These are phyloP conservation scores for Septoria linicola DNA, from an alignment of 2,329 filamentous ascomycete species.

Conservation along the genomic window DNA sequence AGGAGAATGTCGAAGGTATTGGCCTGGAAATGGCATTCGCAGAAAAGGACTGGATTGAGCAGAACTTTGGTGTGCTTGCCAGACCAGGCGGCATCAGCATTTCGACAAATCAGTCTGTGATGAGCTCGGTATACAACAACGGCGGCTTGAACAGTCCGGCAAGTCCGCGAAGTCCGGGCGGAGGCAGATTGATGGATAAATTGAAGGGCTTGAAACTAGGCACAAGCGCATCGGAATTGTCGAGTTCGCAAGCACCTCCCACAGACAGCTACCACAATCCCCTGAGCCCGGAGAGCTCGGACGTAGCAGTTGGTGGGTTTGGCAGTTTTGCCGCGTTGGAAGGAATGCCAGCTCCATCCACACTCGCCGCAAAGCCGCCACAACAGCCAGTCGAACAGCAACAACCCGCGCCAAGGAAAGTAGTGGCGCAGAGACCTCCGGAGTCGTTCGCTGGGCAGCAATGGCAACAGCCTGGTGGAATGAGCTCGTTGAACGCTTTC, in stretches of 20 bases:
- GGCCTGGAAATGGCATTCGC: conserved; percentile 79
- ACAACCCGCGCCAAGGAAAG: conserved; percentile 21
- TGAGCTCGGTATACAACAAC: conserved; percentile 29
- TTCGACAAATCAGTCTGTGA: conserved; percentile 27
- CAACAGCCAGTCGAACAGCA: conserved; percentile 35
- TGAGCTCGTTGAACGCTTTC: conserved; percentile 49
- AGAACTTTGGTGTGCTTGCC: conserved; percentile 67
- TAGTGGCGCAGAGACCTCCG: conserved; percentile 34
- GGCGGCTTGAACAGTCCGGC: conserved; percentile 51
- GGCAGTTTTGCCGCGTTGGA: conserved; percentile 59
- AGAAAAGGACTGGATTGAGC: conserved; percentile 81
- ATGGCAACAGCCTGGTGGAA: conserved; percentile 32
- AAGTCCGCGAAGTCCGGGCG: conserved; percentile 61
- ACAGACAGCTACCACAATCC: conserved; percentile 44
- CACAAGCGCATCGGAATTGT: conserved; percentile 54
- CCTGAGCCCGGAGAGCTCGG: conserved; percentile 62
- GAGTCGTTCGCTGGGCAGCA: conserved; percentile 43
- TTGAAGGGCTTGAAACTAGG: conserved; percentile 74
- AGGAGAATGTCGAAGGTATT: conserved; percentile 74
- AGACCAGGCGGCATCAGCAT: conserved; percentile 44
- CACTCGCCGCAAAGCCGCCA: conserved; percentile 46
- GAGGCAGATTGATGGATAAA: conserved; percentile 74
- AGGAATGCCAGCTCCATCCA: conserved; percentile 39
- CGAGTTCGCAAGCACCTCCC: conserved; percentile 8
- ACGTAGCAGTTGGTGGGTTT: conserved; percentile 63